Evolutionary conservation across 257 asterid genomes (phyloP), one percentile per base, ranked within the genome.

Genomic region (Solanum verrucosum): DNA sequence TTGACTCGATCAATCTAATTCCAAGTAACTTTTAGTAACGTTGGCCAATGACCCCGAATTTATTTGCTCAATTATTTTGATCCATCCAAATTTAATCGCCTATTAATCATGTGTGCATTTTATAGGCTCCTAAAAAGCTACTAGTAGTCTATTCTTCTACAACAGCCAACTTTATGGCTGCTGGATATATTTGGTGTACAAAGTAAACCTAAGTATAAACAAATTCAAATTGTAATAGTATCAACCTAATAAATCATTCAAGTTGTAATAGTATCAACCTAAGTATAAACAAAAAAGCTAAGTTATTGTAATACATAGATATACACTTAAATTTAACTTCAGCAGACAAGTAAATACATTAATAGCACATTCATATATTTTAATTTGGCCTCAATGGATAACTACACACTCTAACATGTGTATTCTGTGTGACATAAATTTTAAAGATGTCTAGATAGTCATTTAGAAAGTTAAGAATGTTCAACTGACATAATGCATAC

Each of bases 31-130:
- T 16, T 52, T 52, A 52, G 60, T 2, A 11, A 65, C 3, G 3
- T n/a, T 10, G 8, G 6, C 0, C 29, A n/a, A 0, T 11, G 16
- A 0, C 4, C 1, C 31, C 0, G 0, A 23, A 25, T 25, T 65
- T 65, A 65, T 65, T 11, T 10, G 1, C 18, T 65, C 9, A 1
- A 5, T 65, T 0, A 25, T 65, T 25, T 65, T 65, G 34, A 65
- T 2, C 72, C 4, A 5, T 25, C 4, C 72, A 65, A 65, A 65
- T 65, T 65, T 25, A 65, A 65, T 0, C 0, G 18, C 6, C 33
- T 2, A 65, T 65, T 65, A 65, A 65, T 0, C 33, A 25, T 2
- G 34, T 25, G 8, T 11, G 33, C 29, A 65, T 11, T 60, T 60
- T 52, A 16, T 52, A 52, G 63, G n/a, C n/a, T 18, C 63, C 33